Evolutionary conservation across 2,329 filamentous ascomycete genomes (phyloP), one percentile per base, ranked within the genome.

Genomic region (Juglanconis sp.): DNA sequence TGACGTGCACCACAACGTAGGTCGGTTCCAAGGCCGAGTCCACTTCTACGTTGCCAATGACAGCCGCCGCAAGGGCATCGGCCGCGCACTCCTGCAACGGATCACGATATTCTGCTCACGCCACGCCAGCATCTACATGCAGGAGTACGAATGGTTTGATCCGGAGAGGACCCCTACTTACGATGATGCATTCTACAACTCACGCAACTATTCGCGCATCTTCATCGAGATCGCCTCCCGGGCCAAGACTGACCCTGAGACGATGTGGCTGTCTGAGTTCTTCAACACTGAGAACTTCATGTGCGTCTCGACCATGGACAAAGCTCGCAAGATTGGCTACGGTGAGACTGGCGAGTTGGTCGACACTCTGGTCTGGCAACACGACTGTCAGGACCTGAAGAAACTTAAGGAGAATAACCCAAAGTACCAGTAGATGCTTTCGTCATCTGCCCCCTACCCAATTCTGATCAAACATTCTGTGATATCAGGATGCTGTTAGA

Each of bases 31-130:
- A 5, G 62, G 62, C 13, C 55, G 44, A 32, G 8, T 60, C 3
- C 57, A 62, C 38, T 10, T 64, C n/a, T 64, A 60, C 34, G 60
- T 64, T 11, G 62, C 58, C 8, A 11, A 54, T 17, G 34, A 44
- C 3, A 53, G 46, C 53, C 62, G 62, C 30, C 56, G 60, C 17
- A 54, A 60, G 4, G 62, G 62, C 4, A 38, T 64, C 6, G 62
- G 62, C 24, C 53, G 50, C 5, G 57, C 56, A 30, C 34, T 64
- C n/a, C 47, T 64, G 42, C 44, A 59, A 15, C 55, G 53, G 31
- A 35, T 62, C 17, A 30, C 55, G 32, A 50, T 40, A 3, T 62
- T 53, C 62, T 57, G 62, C 51, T 62, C 60, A 4, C 51, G 35
- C 10, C 13, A 24, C 35, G 13, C 7, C 5, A 51, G 17, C 6